Evolutionary conservation across 2,329 filamentous ascomycete species (phyloP).

Genomic region (Reticulascus tulasneorum): DNA sequence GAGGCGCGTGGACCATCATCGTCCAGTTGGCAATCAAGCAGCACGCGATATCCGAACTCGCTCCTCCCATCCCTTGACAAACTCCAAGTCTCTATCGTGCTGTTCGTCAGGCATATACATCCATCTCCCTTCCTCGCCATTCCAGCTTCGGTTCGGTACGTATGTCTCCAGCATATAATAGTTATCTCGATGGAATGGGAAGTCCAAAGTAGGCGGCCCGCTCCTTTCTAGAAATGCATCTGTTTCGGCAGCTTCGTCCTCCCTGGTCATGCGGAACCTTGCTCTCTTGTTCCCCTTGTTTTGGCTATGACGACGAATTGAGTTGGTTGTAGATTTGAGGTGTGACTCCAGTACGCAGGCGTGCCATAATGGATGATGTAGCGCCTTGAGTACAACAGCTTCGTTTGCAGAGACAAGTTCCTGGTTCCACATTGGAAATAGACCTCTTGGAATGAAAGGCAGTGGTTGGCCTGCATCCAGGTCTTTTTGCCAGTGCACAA

Average conservation of each 20-base stretch:
- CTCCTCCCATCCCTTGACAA: too few relatives aligned
- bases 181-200: constrained; percentile 52
- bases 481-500: constrained; percentile 50
- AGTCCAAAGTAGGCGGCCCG: constrained; percentile 47
- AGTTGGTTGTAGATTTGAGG: constrained; percentile 23
- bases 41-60: too few relatives aligned
- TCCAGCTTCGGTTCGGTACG: constrained; percentile 53
- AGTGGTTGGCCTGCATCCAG: constrained; percentile 49
- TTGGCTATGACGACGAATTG: constrained; percentile 33
- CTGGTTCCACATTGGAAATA: constrained; percentile 44
- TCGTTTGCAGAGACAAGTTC: constrained; percentile 39
- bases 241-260: constrained; percentile 39
- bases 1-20: too few relatives aligned
- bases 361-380: constrained; percentile 45
- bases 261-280: constrained; percentile 26
- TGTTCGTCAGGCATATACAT: constrained; percentile 39
- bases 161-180: constrained; percentile 58
- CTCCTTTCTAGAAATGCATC: constrained; percentile 47
- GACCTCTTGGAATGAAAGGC: constrained; percentile 45
- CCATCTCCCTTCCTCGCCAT: constrained; percentile 40
- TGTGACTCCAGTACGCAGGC: constrained; percentile 32
- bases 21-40: too few relatives aligned
- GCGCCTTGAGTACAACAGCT: constrained; percentile 37
- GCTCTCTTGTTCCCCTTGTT: constrained; percentile 44
- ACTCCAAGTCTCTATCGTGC: constrained; percentile 33